Percentiles rank a stretch among this genome's conserved stretches.
phyloP scores from a whole-genome alignment of 345 rosid species.

The Rhodamnia argentea region DNA sequence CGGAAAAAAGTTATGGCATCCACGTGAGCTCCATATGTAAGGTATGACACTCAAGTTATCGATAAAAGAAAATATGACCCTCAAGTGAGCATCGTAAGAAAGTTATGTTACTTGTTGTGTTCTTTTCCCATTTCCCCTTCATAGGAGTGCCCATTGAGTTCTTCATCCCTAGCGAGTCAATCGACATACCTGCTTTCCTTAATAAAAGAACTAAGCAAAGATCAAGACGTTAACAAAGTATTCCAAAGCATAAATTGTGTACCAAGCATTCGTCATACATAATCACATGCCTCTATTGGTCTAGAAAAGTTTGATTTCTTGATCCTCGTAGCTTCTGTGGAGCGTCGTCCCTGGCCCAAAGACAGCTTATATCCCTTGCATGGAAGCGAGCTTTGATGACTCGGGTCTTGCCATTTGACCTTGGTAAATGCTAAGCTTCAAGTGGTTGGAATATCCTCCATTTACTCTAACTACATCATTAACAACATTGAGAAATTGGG shows the following conservation, averaged over 20 bases:
- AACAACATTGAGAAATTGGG: neutral
- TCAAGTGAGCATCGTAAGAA: too few relatives aligned
- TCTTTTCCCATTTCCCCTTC: neutral
- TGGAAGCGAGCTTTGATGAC: neutral
- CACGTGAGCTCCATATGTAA: too few relatives aligned
- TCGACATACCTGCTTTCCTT: too few relatives aligned
- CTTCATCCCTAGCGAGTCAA: neutral
- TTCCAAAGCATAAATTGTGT: too few relatives aligned
- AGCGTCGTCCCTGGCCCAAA: neutral
- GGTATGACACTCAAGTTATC: too few relatives aligned
- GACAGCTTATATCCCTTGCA: neutral
- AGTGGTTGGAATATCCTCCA: neutral
- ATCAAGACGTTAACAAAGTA: too few relatives aligned
- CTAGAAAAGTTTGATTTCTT: neutral
- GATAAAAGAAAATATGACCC: too few relatives aligned
- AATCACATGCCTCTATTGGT: neutral
- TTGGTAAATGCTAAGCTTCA: neutral
- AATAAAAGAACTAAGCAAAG: too few relatives aligned
- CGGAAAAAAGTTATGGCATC: too few relatives aligned
- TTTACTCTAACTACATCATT: neutral
- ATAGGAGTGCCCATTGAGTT: constrained; percentile 13
- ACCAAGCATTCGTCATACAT: too few relatives aligned
- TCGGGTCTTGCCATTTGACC: neutral
- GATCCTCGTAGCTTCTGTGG: neutral
- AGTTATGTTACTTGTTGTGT: too few relatives aligned